Base-by-base conservation (phyloP, 164 flowering plant species). In the Nymphaea colorata region DNA sequence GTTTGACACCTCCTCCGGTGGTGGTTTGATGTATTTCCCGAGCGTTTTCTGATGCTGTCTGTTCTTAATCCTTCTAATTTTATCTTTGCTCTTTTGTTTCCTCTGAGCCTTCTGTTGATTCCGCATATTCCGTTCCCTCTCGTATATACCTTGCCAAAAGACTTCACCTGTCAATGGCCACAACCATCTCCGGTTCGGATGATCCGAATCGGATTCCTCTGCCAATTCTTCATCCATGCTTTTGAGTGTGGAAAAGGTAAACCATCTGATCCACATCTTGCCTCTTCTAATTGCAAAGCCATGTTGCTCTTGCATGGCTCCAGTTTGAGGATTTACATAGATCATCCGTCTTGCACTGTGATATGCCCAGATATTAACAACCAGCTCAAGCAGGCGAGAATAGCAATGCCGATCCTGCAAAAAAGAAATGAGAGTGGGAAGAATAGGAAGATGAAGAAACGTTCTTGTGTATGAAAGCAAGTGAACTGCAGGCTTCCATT, bases 161-260 rank as follows among this genome's bases (percentile, higher is more conserved):
- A 95, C 84, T 73, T 95, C 99, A 5, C 99, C 99, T 0, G 99
- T 95, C 25, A 71, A 77, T 2, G 99, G 99, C 99, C 99, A 95
- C 42, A 92, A 65, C 97, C 97, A 87, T 57, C 85, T 74, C 61
- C 81, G 71, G 7, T 43, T 67, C 1, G 83, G 85, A 41, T 67
- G 79, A 36, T 87, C 97, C 2, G 84, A 66, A 74, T 95, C 99
- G 2, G 76, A 77, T 59, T 85, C 96, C 77, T 95, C 99, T 2
- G 97, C 99, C 76, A 90, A 77, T 68, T 92, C 99, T 77, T 92
- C 99, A 67, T 95, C 99, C 91, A 95, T 84, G 82, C 81, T 82
- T 82, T 95, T 95, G 5, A 95, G 78, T 17, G 89, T 87, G 44
- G 71, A 17, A 72, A 79, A 82, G 64, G 93, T 80, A 71, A 95